These are phyloP conservation scores for Ogataea populi-albae DNA, from an alignment of 805 yeast genomes.

Conservation along the genomic window DNA sequence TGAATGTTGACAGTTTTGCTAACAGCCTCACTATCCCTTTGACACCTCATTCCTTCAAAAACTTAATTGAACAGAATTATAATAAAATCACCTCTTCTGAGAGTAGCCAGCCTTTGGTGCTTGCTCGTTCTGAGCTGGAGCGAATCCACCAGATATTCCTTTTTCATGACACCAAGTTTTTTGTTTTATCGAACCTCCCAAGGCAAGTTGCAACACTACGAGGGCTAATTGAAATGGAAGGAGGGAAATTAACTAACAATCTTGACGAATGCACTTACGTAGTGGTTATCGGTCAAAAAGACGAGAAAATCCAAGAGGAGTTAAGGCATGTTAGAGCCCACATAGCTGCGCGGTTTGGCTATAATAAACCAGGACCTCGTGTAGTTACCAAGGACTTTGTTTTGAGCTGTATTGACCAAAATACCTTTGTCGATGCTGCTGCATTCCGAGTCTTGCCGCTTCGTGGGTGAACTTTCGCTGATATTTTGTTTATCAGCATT, in stretches of 20 bases:
- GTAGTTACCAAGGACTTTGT: conserved; percentile 37
- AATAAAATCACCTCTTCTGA: not conserved
- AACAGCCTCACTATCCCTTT: conserved; percentile 51
- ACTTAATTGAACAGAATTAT: conserved; percentile 10
- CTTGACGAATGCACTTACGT: conserved; percentile 37
- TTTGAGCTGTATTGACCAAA: conserved; percentile 28
- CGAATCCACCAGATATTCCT: conserved; percentile 13
- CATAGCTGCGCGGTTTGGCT: conserved; percentile 7
- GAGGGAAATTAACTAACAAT: conserved; percentile 38
- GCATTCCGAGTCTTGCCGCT: conserved; percentile 8
- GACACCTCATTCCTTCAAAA: conserved; percentile 22
- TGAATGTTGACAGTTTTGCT: conserved; percentile 55
- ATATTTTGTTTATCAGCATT: no score
- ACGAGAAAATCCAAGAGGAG: conserved; percentile 3
- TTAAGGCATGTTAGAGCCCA: conserved; percentile 1
- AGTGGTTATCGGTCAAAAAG: conserved; percentile 28
- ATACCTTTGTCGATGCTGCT: conserved; percentile 15
- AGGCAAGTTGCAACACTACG: conserved; percentile 14
- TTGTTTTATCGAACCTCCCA: conserved; percentile 24
- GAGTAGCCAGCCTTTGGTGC: not conserved
- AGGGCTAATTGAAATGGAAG: conserved; percentile 38
- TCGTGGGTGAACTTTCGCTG: no score
- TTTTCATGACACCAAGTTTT: conserved; percentile 37
- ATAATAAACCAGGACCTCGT: conserved; percentile 30
- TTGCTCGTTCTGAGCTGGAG: not conserved